Evolutionary conservation across 2,329 filamentous ascomycete species (phyloP).

Genomic region (Pyricularia pennisetigena): DNA sequence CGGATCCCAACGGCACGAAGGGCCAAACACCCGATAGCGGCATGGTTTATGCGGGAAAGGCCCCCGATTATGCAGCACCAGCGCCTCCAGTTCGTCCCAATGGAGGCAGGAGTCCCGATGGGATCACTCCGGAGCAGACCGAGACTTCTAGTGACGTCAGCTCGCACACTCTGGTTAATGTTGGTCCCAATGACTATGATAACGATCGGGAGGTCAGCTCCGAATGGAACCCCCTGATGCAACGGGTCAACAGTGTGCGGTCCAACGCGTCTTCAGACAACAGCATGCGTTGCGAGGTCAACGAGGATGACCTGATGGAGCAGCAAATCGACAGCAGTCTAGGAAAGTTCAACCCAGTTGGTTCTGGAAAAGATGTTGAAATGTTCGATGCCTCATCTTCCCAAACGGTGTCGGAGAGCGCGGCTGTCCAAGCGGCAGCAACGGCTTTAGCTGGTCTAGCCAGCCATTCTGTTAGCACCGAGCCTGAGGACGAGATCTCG

Average conservation of each 20-base stretch:
- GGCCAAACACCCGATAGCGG: neutral
- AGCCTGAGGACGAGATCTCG: conserved; percentile 13
- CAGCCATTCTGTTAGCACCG: neutral
- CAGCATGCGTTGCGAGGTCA: conserved; percentile 4
- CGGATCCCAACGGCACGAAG: neutral
- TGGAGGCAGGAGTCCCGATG: neutral
- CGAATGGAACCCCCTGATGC: neutral
- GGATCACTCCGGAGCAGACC: conserved; percentile 15
- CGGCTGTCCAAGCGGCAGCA: neutral
- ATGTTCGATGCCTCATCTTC: conserved; percentile 5
- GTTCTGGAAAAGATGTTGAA: conserved; percentile 5
- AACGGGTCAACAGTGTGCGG: neutral
- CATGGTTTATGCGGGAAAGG: neutral
- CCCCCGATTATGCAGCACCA: neutral
- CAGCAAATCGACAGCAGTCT: neutral
- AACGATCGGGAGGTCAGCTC: neutral
- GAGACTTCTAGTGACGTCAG: conserved; percentile 38
- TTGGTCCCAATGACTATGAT: conserved; percentile 11
- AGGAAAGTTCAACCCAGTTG: neutral
- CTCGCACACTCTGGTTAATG: conserved; percentile 40
- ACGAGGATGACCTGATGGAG: conserved; percentile 2
- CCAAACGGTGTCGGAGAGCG: neutral
- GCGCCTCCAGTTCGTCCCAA: neutral
- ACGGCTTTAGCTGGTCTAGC: neutral
- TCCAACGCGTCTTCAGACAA: conserved; percentile 1